Evolutionary conservation across 305 asterid species (phyloP).

Genomic region (Fraxinus sp.): DNA sequence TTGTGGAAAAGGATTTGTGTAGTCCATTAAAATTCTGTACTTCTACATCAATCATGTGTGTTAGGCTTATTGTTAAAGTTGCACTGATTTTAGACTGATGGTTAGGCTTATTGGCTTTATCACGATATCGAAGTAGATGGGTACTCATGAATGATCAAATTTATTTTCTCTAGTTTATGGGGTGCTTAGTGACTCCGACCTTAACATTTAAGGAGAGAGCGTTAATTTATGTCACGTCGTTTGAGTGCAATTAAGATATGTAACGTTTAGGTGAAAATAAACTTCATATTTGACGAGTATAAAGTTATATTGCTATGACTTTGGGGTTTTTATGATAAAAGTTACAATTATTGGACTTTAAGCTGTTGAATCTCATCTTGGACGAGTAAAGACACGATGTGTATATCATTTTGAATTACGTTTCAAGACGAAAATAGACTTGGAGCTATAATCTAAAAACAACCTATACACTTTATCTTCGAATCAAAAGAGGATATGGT

Average conservation of each 20-base stretch:
- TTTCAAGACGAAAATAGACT: not conserved
- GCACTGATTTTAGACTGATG: not conserved
- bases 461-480: not conserved
- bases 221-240: too few species aligned
- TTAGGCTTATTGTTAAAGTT: not conserved
- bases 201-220: not conserved
- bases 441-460: not conserved
- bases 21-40: not conserved
- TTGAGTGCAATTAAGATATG: not conserved
- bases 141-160: not conserved
- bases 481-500: not conserved
- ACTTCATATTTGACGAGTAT: not conserved
- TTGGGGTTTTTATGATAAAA: not conserved
- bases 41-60: too few species aligned
- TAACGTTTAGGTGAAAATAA: not conserved
- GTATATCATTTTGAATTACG: not conserved
- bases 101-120: not conserved
- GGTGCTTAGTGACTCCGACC: not conserved
- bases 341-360: not conserved
- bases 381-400: not conserved
- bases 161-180: not conserved
- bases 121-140: not conserved
- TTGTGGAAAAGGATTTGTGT: not conserved
- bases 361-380: not conserved
- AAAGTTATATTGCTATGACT: too few species aligned